Evolutionary conservation across 805 yeast species (phyloP).

Genomic region (Zygosaccharomyces bisporus): DNA sequence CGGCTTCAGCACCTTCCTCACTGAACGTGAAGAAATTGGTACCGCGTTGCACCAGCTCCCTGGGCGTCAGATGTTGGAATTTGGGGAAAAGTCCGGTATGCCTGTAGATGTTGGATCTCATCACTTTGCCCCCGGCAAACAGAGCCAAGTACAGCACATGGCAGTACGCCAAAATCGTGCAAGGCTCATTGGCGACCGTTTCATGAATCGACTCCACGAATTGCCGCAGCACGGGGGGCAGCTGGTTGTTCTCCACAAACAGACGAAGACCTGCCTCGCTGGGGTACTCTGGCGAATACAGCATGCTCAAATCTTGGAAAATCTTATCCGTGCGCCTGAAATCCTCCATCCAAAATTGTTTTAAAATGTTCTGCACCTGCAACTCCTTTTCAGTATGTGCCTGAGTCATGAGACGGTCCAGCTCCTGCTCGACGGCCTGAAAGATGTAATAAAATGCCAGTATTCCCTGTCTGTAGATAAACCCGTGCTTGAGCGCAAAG

Average conservation of each 20-base stretch:
- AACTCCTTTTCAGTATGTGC: conserved; percentile 50
- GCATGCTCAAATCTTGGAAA: conserved; percentile 61
- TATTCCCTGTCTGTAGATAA: conserved; percentile 75
- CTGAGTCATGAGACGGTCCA: conserved; percentile 44
- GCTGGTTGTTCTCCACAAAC: conserved; percentile 11
- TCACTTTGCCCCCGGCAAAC: conserved; percentile 79
- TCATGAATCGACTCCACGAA: conserved; percentile 58
- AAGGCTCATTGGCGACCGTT: conserved; percentile 59
- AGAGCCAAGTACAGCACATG: conserved; percentile 82
- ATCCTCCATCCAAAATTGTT: conserved; percentile 64
- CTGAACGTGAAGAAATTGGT: conserved; percentile 54
- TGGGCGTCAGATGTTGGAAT: conserved; percentile 59
- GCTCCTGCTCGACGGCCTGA: conserved; percentile 52
- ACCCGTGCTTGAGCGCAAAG: conserved; percentile 69
- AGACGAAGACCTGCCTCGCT: conserved; percentile 11
- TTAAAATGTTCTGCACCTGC: conserved; percentile 44
- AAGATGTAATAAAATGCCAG: conserved; percentile 70
- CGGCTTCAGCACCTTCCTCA: conserved; percentile 65
- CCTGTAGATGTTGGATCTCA: conserved; percentile 61
- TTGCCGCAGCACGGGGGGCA: conserved; percentile 56
- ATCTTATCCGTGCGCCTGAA: conserved; percentile 58
- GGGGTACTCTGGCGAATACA: conserved; percentile 47
- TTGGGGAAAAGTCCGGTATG: conserved; percentile 75
- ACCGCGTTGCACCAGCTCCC: conserved; percentile 57
- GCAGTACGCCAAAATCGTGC: conserved; percentile 70